phyloP scores from a whole-genome alignment of 805 yeast genomes.

The Wickerhamomyces canadensis region DNA sequence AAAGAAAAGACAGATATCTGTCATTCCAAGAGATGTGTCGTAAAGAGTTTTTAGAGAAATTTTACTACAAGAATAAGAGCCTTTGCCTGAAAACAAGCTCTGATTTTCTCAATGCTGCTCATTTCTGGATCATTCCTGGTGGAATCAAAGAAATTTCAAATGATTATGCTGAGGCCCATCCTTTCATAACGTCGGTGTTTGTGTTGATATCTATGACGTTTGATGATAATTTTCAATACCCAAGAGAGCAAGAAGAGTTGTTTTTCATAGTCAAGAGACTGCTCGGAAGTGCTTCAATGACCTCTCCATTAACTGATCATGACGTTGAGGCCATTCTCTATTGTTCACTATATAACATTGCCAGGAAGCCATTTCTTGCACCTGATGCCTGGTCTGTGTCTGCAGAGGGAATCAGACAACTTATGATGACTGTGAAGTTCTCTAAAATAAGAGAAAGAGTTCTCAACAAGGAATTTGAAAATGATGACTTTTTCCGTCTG shows the following conservation, averaged over 20 bases:
- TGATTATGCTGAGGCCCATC: conserved; percentile 43
- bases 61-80: conserved; percentile 37
- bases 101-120: conserved; percentile 46
- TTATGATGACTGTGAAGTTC: conserved; percentile 42
- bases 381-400: conserved; percentile 46
- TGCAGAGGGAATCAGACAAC: conserved; percentile 44
- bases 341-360: conserved; percentile 47
- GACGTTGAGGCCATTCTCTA: conserved; percentile 57
- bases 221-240: conserved; percentile 45
- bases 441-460: conserved; percentile 34
- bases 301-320: conserved; percentile 50
- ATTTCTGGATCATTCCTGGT: conserved; percentile 59
- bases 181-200: conserved; percentile 50
- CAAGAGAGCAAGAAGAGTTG: conserved; percentile 40
- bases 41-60: conserved; percentile 37
- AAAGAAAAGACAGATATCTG: conserved; percentile 22
- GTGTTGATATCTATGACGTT: conserved; percentile 50
- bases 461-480: conserved; percentile 22
- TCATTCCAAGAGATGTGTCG: conserved; percentile 31
- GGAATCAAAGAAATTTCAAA: conserved; percentile 45
- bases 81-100: conserved; percentile 40
- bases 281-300: conserved; percentile 43
- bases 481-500: conserved; percentile 45
- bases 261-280: conserved; percentile 44
- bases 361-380: conserved; percentile 43